phyloP scores from a whole-genome alignment of 176 grass and related monocot genomes.

The Poa pratensis region DNA sequence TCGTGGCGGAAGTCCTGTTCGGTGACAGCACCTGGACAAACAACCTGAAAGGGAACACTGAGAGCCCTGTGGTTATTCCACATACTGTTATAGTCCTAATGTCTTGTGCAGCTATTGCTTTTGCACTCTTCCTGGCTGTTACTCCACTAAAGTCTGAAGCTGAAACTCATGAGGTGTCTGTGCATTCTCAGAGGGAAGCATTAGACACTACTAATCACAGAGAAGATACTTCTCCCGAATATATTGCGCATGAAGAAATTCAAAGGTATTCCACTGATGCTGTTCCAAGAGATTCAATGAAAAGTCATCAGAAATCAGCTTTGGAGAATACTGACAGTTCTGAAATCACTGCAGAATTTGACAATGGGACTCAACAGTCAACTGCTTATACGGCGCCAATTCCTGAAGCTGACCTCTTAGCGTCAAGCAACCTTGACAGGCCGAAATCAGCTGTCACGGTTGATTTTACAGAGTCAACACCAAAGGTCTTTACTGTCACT shows the following conservation, averaged over 20 bases:
- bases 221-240: conserved; percentile 39
- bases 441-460: conserved; percentile 37
- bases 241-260: conserved; percentile 48
- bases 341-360: conserved; percentile 47
- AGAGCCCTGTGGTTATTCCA: conserved; percentile 47
- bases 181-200: conserved; percentile 20
- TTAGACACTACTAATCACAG: neutral
- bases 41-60: conserved; percentile 62
- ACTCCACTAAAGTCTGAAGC: conserved; percentile 78
- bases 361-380: conserved; percentile 19
- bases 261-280: conserved; percentile 18
- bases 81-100: conserved; percentile 56
- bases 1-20: conserved; percentile 72
- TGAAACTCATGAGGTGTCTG: conserved; percentile 35
- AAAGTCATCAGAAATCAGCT: conserved; percentile 28
- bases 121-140: conserved; percentile 61
- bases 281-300: neutral
- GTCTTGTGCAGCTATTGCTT: conserved; percentile 64
- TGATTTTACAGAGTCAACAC: conserved; percentile 28
- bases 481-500: conserved; percentile 1
- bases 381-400: conserved; percentile 20
- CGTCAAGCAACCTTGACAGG: conserved; percentile 7
- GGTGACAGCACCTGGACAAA: conserved; percentile 86
- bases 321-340: conserved; percentile 33
- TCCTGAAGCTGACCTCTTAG: conserved; percentile 11